A percentile compares a stretch with the other conserved stretches of the same genome.
Conservation (phyloP, 2,329 filamentous ascomycete genomes). For the Paraconiothyrium brasiliense region DNA sequence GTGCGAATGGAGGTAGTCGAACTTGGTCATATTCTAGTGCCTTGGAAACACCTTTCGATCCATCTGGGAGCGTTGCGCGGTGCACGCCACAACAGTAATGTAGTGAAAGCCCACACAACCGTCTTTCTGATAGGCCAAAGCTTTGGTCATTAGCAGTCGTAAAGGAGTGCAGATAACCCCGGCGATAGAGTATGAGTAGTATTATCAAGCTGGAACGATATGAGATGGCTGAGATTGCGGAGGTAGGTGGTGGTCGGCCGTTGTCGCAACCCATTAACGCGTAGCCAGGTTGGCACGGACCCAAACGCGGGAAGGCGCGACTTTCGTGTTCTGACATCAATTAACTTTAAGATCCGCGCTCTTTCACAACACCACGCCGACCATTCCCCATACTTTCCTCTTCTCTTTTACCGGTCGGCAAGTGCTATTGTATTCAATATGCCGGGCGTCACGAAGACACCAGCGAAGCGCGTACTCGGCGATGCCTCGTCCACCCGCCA, state of each 20-base stretch:
- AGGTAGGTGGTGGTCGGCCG: not conserved
- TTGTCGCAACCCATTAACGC: conserved; percentile 15
- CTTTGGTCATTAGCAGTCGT: too few relatives aligned
- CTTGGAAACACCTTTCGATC: too few relatives aligned
- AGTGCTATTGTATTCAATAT: conserved; percentile 30
- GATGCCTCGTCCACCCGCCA: conserved; percentile 56
- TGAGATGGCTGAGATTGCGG: not conserved
- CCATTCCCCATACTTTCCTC: conserved; percentile 6
- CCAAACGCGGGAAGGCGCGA: conserved; percentile 41
- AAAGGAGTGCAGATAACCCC: too few relatives aligned
- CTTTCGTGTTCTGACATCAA: conserved; percentile 40
- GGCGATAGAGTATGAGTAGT: not conserved
- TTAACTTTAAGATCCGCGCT: conserved; percentile 29
- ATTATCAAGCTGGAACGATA: not conserved
- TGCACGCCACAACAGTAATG: too few relatives aligned
- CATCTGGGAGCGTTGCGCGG: too few relatives aligned
- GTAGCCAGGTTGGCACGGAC: conserved; percentile 34
- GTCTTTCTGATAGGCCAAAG: not conserved
- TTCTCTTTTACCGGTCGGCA: conserved; percentile 12
- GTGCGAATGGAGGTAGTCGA: too few relatives aligned
- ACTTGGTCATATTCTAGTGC: too few relatives aligned
- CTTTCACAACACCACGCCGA: conserved; percentile 12
- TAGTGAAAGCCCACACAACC: too few relatives aligned
- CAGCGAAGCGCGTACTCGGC: conserved; percentile 58
- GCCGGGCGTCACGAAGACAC: conserved; percentile 47